Evolutionary conservation across 2,329 filamentous ascomycete species (phyloP).

Genomic region (Xylariales sp.): DNA sequence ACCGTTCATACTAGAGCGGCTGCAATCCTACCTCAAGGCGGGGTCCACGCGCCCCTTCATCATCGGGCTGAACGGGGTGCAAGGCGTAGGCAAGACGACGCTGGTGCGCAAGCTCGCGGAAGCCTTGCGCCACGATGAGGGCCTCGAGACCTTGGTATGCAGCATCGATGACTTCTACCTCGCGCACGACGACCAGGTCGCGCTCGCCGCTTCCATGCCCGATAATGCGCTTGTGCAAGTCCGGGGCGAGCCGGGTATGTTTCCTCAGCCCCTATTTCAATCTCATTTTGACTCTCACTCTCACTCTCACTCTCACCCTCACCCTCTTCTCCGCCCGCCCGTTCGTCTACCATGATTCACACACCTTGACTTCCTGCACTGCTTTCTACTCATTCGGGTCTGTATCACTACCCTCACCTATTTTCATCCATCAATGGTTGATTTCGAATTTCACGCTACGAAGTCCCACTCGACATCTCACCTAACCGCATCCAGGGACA

Average conservation of each 20-base stretch:
- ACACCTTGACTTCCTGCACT: too few relatives aligned
- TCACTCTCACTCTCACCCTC: too few relatives aligned
- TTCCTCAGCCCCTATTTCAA: neutral
- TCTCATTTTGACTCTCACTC: neutral
- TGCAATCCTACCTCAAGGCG: slow-evolving; percentile 59
- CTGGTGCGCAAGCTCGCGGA: slow-evolving; percentile 76
- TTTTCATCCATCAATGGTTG: too few relatives aligned
- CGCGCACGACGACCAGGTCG: slow-evolving; percentile 73
- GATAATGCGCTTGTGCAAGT: slow-evolving; percentile 82
- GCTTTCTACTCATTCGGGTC: too few relatives aligned
- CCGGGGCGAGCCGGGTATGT: slow-evolving; percentile 80
- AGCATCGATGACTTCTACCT: slow-evolving; percentile 94
- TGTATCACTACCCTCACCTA: too few relatives aligned
- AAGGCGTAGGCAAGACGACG: slow-evolving; percentile 93
- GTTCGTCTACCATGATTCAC: too few relatives aligned
- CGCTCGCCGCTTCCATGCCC: slow-evolving; percentile 72
- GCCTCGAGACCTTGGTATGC: slow-evolving; percentile 74
- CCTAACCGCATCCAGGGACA: slow-evolving; percentile 56
- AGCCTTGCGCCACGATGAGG: slow-evolving; percentile 67
- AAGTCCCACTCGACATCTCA: neutral
- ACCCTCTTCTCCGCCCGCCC: too few relatives aligned
- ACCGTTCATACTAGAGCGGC: slow-evolving; percentile 76
- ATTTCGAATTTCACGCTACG: too few relatives aligned
- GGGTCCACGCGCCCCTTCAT: slow-evolving; percentile 73
- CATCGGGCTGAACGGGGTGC: slow-evolving; percentile 89